These are phyloP conservation scores for Zarea fungicola DNA, from an alignment of 2,329 filamentous ascomycete species.

Conservation along the genomic window DNA sequence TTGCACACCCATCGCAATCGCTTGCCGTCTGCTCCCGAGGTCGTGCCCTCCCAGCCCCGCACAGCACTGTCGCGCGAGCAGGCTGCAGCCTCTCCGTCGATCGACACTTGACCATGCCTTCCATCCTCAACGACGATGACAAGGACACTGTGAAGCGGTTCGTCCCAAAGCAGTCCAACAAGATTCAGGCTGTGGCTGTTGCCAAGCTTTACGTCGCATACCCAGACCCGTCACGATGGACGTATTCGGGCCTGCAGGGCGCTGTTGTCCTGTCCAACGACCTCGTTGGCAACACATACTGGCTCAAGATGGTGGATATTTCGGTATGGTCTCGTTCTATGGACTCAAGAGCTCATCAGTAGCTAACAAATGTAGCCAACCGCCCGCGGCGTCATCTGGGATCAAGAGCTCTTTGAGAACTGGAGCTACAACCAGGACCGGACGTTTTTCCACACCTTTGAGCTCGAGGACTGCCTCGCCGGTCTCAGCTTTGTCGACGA, in stretches of 20 bases:
- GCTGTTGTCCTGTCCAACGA: slow-evolving; percentile 90
- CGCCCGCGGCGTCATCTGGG: slow-evolving; percentile 85
- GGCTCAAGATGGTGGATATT: slow-evolving; percentile 95
- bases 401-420: slow-evolving; percentile 94
- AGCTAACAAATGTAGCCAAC: slow-evolving; percentile 49
- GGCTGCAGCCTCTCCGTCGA: background rate
- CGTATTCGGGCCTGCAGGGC: slow-evolving; percentile 87
- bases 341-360: too few relatives aligned
- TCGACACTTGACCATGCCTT: slow-evolving; percentile 44
- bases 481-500: slow-evolving; percentile 92
- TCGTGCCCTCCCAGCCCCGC: slow-evolving; percentile 4
- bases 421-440: slow-evolving; percentile 96
- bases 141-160: slow-evolving; percentile 94
- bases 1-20: background rate
- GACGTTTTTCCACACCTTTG: slow-evolving; percentile 96
- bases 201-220: slow-evolving; percentile 91
- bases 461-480: slow-evolving; percentile 86
- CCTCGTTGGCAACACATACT: slow-evolving; percentile 90
- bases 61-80: slow-evolving; percentile 11
- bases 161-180: slow-evolving; percentile 91
- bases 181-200: slow-evolving; percentile 93
- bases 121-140: slow-evolving; percentile 81
- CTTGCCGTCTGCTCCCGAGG: background rate
- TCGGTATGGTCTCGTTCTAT: slow-evolving; percentile 65
- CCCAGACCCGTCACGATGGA: slow-evolving; percentile 82